Base-by-base conservation (phyloP, 805 yeast species). In the Phaffomyces thermotolerans region DNA sequence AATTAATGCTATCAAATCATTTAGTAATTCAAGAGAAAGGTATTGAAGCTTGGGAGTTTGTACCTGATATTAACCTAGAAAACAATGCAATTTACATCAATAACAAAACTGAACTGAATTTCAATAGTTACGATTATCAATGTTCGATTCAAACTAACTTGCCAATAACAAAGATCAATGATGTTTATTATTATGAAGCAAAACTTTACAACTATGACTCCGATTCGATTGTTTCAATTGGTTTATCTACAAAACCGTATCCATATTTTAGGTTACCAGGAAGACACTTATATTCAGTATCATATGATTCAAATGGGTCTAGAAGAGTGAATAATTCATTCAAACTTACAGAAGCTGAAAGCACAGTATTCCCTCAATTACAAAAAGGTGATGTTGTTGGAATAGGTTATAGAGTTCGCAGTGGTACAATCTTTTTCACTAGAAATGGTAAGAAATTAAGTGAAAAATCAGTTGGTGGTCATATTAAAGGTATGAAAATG, bases 191-290 rank as follows among this genome's bases (percentile, higher is more conserved):
- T 41, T 54, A 47, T 40, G 58, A 54, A 35, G 53, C 82, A 34
- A 93, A 93, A 57, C 74, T 93, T 2, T 89, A 65, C 64, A 84
- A 80, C 31, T 37, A 79, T 63, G 88, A 83, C 34, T 69, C 76
- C n/a, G 65, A 60, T 35, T 63, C 76, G 0, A 44, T 65, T 0
- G 67, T 91, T 1, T 78, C 95, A 0, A 69, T 93, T 17, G 99
- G 99, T 0, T 57, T 93, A 4, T 74, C 90, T 1, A 78, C 95
- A 0, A 77, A 79, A 49, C 99, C 99, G 7, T 93, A 93, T 57
- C 99, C 99, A 2, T 79, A 83, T 64, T 93, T 93, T 64, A 71
- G 97, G 52, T 68, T 93, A 34, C 98, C 99, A 0, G 99, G 99
- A 0, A 76, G 93, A 57, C 95, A 89, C 55, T 73, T 81, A 36